phyloP scores from a whole-genome alignment of 73 alveolate species.

The Blepharisma stoltei region DNA sequence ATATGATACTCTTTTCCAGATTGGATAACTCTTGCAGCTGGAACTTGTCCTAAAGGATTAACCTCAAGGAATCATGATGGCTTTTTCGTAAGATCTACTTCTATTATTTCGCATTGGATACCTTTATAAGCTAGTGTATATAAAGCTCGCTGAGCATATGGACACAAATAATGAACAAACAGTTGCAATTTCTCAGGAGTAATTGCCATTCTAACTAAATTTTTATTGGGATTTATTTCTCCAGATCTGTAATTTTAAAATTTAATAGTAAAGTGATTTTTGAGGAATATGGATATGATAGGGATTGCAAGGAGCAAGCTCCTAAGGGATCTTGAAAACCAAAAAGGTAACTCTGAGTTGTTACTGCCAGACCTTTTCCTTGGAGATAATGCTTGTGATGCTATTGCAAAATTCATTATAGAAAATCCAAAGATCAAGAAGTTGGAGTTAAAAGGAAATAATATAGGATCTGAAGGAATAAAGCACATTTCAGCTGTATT shows the following conservation, averaged over 20 bases:
- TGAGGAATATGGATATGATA: no score
- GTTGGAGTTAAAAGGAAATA: not conserved
- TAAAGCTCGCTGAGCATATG: constrained; percentile 28
- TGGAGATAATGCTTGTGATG: not conserved
- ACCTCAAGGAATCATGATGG: constrained; percentile 20
- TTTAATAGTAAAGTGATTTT: no score
- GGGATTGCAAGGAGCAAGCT: no score
- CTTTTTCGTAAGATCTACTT: not conserved
- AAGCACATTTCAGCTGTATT: not conserved
- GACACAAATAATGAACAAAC: not conserved
- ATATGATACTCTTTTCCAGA: not conserved
- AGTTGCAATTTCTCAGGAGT: not conserved
- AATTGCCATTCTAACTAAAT: no score
- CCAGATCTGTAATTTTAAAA: no score
- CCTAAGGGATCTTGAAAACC: not conserved
- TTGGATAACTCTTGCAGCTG: not conserved
- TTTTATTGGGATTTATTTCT: no score
- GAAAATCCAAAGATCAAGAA: not conserved
- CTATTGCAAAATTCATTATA: not conserved
- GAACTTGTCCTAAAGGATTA: constrained; percentile 8
- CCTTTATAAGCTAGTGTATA: not conserved
- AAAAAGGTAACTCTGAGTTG: not conserved
- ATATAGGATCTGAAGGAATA: not conserved
- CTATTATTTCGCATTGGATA: not conserved
- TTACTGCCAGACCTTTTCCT: not conserved